A percentile compares a stretch with the other conserved stretches of the same genome.
Evolutionary conservation across 2,329 filamentous ascomycete genomes (phyloP).

Genomic region (Pestalotiopsis sp.): DNA sequence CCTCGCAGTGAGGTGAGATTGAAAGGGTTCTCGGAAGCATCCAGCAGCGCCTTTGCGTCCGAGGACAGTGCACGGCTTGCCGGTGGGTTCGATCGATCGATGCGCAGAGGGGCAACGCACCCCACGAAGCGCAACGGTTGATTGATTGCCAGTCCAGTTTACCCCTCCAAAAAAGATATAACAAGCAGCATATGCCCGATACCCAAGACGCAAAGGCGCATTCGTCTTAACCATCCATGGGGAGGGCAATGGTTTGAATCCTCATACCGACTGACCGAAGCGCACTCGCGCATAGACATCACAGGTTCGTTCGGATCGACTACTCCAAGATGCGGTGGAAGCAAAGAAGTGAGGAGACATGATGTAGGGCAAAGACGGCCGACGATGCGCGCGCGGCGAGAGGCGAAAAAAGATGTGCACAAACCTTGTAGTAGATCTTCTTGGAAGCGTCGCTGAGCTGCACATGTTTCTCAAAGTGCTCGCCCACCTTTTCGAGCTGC

Average conservation of each 20-base stretch:
- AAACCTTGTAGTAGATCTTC: conserved; percentile 95
- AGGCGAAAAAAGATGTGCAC: conserved; percentile 27
- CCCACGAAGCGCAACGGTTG: neutral
- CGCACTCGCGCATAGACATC: neutral
- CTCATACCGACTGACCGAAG: neutral
- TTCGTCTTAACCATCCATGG: neutral
- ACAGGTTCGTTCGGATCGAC: neutral
- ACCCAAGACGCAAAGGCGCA: neutral
- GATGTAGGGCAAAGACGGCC: neutral
- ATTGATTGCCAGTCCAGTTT: neutral
- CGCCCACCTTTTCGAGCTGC: conserved; percentile 75
- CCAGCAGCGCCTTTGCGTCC: neutral
- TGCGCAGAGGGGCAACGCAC: neutral
- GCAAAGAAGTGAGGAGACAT: neutral
- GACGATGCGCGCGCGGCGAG: neutral
- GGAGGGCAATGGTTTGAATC: neutral
- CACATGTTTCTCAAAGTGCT: conserved; percentile 80
- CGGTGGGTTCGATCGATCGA: neutral
- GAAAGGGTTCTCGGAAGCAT: neutral
- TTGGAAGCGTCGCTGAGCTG: conserved; percentile 63
- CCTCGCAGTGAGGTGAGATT: neutral
- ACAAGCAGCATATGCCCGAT: neutral
- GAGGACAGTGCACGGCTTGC: neutral
- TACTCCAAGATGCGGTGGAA: neutral
- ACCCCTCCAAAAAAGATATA: neutral